A percentile compares a stretch with the other conserved stretches of the same genome.
Conservation (phyloP, 2,329 filamentous ascomycete species). For the Venturia asperata region DNA sequence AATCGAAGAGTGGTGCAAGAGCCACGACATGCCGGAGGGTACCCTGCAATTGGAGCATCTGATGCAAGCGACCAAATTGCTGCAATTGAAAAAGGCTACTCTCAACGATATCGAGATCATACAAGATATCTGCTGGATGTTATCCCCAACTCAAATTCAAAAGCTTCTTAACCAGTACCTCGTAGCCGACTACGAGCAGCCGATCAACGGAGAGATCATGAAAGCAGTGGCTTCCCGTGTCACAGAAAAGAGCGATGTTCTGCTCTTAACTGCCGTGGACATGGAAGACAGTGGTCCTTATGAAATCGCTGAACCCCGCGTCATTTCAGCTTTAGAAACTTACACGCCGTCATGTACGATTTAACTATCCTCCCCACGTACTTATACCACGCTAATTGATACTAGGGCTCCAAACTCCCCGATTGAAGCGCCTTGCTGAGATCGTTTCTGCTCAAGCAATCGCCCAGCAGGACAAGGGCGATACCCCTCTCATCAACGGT, state of each 20-base stretch:
- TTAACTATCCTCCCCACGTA: constrained; percentile 8
- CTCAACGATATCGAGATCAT: constrained; percentile 99
- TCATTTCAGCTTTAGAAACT: constrained; percentile 92
- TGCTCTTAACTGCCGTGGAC: constrained; percentile 88
- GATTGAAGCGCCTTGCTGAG: constrained; percentile 92
- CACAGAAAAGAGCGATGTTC: constrained; percentile 95
- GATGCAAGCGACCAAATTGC: constrained; percentile 98
- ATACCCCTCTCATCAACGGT: constrained; percentile 37
- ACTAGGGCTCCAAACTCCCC: constrained; percentile 86
- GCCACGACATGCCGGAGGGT: constrained; percentile 97
- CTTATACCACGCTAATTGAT: constrained; percentile 27
- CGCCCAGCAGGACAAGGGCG: constrained; percentile 83
- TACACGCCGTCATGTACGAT: constrained; percentile 93
- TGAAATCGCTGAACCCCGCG: constrained; percentile 93
- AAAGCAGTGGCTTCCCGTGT: constrained; percentile 96
- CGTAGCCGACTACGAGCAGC: constrained; percentile 97
- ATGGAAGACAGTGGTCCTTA: constrained; percentile 99
- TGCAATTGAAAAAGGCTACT: constrained; percentile 98
- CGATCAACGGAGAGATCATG: constrained; percentile 99
- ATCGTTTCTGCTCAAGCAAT: constrained; percentile 96
- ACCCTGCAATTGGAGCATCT: constrained; percentile 95
- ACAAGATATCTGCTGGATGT: constrained; percentile 99
- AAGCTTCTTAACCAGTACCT: constrained; percentile 98
- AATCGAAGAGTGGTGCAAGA: constrained; percentile 99
- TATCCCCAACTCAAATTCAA: constrained; percentile 97